Evolutionary conservation across 1,139 yeast species (phyloP).

Genomic region (Pneumocystis murina): DNA sequence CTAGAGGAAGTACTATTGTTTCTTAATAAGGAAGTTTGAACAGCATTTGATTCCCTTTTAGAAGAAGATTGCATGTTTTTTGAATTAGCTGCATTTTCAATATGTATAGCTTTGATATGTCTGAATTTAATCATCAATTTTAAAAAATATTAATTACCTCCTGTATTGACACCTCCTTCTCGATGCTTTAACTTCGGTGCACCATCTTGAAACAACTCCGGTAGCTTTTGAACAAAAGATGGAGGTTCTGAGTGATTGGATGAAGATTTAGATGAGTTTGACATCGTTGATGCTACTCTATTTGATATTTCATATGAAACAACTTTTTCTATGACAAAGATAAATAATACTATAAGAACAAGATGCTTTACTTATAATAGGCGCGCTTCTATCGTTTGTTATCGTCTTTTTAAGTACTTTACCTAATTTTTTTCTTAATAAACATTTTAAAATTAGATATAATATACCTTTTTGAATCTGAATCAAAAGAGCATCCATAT

Average conservation of each 20-base stretch:
- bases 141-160: neutral
- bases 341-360: neutral
- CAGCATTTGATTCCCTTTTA: neutral
- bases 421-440: neutral
- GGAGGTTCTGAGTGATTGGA: neutral
- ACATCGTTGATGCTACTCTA: neutral
- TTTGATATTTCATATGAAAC: neutral
- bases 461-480: neutral
- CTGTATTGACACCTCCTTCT: neutral
- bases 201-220: neutral
- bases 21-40: neutral
- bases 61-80: neutral
- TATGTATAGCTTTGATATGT: neutral
- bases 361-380: neutral
- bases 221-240: neutral
- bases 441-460: neutral
- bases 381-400: slow-evolving; percentile 1
- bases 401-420: neutral
- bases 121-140: neutral
- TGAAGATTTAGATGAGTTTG: neutral
- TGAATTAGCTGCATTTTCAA: neutral
- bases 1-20: neutral
- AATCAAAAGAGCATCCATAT: neutral
- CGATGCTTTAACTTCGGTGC: neutral
- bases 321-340: neutral